Conservation (phyloP, 179 eudicot species). For the Gypsophila paniculata region DNA sequence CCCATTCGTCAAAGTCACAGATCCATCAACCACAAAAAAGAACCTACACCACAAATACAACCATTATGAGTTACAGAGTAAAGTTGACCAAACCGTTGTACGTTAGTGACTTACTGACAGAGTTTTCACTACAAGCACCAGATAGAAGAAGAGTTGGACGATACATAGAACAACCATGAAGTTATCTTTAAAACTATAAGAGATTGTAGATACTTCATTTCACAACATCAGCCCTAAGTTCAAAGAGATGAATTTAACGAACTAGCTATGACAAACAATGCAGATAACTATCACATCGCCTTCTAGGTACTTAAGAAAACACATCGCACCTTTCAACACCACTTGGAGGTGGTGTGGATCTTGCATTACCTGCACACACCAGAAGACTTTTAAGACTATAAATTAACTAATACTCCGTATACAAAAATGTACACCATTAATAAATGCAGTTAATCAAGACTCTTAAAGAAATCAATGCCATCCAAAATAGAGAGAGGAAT, state of each 20-base stretch:
- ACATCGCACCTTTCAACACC: conserved; percentile 69
- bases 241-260: neutral
- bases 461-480: neutral
- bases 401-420: too few relatives aligned
- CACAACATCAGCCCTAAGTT: neutral
- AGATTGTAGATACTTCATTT: too few relatives aligned
- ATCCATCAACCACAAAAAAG: conserved; percentile 74
- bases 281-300: neutral
- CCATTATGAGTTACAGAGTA: neutral
- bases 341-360: conserved; percentile 60
- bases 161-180: too few relatives aligned
- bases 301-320: conserved; percentile 8
- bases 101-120: neutral
- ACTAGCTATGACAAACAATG: neutral
- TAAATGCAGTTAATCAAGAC: too few relatives aligned
- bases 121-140: too few relatives aligned
- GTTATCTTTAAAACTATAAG: too few relatives aligned
- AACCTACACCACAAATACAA: conserved; percentile 49
- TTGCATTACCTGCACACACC: conserved; percentile 58
- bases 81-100: neutral
- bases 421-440: neutral
- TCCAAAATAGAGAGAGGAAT: conserved; percentile 2
- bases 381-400: neutral
- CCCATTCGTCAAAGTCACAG: conserved; percentile 44
- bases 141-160: too few relatives aligned